A percentile compares a stretch with the other conserved stretches of the same genome.
These are phyloP conservation scores for Pseudotsuga menziesii DNA, from an alignment of 75 land plant genomes.

Conservation along the genomic window DNA sequence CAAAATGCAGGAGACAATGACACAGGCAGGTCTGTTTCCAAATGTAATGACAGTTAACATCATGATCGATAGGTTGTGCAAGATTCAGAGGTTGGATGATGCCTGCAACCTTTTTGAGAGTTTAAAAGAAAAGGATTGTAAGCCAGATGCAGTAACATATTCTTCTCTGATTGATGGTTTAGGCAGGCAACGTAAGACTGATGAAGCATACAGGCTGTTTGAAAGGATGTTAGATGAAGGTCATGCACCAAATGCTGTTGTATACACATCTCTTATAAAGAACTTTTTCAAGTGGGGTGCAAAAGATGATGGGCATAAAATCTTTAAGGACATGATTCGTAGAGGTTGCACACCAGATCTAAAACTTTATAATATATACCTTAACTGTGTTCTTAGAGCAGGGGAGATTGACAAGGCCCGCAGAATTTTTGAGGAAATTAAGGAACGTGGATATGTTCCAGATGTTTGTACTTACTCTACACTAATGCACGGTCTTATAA, in stretches of 20 bases:
- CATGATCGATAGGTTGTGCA: constrained; percentile 71
- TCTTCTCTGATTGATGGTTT: constrained; percentile 63
- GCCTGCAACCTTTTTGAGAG: constrained; percentile 56
- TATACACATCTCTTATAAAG: constrained; percentile 61
- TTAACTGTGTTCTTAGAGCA: constrained; percentile 62
- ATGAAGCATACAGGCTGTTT: constrained; percentile 55
- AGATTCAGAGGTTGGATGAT: constrained; percentile 55
- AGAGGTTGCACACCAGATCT: constrained; percentile 62
- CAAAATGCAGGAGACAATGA: constrained; percentile 46
- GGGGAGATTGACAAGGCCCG: constrained; percentile 65
- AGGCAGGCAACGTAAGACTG: constrained; percentile 50
- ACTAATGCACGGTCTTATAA: constrained; percentile 57
- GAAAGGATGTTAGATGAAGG: constrained; percentile 58
- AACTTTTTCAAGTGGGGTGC: constrained; percentile 64
- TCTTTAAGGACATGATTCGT: constrained; percentile 64
- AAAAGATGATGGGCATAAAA: constrained; percentile 65
- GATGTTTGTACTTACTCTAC: constrained; percentile 74
- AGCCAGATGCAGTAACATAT: constrained; percentile 46
- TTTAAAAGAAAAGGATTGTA: constrained; percentile 32
- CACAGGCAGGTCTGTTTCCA: constrained; percentile 59
- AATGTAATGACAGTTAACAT: constrained; percentile 68
- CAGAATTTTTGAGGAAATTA: constrained; percentile 61
- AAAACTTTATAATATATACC: constrained; percentile 55
- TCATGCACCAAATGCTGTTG: constrained; percentile 36
- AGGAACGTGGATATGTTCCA: constrained; percentile 47